Percentiles rank a stretch among this genome's conserved stretches.
phyloP scores from a whole-genome alignment of 495 filamentous ascomycete genomes.

The Eremomyces bilateralis region DNA sequence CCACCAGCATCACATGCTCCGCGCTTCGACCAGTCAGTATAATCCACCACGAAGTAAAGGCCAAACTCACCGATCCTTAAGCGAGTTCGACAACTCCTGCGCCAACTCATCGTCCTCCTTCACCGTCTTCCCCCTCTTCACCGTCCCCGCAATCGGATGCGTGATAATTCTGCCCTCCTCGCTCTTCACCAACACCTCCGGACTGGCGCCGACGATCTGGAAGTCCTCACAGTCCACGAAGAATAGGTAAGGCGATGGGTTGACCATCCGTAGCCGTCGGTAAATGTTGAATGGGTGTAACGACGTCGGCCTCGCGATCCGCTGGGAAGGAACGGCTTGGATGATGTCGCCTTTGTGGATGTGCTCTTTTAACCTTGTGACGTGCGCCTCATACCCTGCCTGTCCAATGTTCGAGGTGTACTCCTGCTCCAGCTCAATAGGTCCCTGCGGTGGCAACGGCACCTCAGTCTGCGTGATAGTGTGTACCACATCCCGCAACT shows the following conservation, averaged over 20 bases:
- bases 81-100: slow-evolving; percentile 47
- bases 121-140: slow-evolving; percentile 57
- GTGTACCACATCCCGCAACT: slow-evolving; percentile 41
- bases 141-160: slow-evolving; percentile 90
- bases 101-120: slow-evolving; percentile 69
- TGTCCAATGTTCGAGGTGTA: slow-evolving; percentile 90
- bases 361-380: slow-evolving; percentile 60
- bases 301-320: slow-evolving; percentile 68
- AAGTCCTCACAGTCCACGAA: slow-evolving; percentile 80
- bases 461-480: slow-evolving; percentile 48
- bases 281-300: slow-evolving; percentile 98
- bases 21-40: background rate
- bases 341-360: slow-evolving; percentile 87
- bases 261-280: slow-evolving; percentile 82
- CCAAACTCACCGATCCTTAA: slow-evolving; percentile 79
- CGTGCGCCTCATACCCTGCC: slow-evolving; percentile 70
- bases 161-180: slow-evolving; percentile 80
- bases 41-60: slow-evolving; percentile 24
- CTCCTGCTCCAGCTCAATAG: slow-evolving; percentile 46
- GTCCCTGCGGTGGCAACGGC: slow-evolving; percentile 53
- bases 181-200: slow-evolving; percentile 79
- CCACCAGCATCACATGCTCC: slow-evolving; percentile 77
- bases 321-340: slow-evolving; percentile 87
- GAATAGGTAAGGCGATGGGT: slow-evolving; percentile 92
- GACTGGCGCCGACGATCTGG: slow-evolving; percentile 84